Conservation (phyloP, 495 filamentous ascomycete species). For the Poronia punctata region DNA sequence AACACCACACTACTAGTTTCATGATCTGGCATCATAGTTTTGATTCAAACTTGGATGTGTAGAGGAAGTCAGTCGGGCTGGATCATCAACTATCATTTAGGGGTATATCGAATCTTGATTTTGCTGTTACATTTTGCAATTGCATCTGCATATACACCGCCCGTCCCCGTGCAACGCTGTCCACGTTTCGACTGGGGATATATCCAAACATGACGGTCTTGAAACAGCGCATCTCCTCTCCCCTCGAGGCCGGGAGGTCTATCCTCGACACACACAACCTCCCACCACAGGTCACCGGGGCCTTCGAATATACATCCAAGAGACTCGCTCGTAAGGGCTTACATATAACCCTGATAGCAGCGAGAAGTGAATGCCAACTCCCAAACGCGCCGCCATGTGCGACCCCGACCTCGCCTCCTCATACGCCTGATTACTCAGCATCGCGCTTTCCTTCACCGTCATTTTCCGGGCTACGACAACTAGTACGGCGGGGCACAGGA, state of each 20-base stretch:
- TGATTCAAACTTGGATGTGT: too few species aligned
- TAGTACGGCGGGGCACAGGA: slow-evolving; percentile 30
- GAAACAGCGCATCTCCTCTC: slow-evolving; percentile 46
- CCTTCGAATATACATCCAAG: slow-evolving; percentile 46
- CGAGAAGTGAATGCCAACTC: slow-evolving; percentile 43
- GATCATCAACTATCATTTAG: too few species aligned
- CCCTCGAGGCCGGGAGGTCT: slow-evolving; percentile 47
- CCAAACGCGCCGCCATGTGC: slow-evolving; percentile 21
- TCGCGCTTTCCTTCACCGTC: slow-evolving; percentile 21
- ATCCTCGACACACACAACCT: slow-evolving; percentile 42
- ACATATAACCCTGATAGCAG: slow-evolving; percentile 42
- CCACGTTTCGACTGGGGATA: neutral
- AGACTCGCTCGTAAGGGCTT: slow-evolving; percentile 39
- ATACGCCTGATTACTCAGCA: slow-evolving; percentile 13
- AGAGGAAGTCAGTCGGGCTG: too few species aligned
- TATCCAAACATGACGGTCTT: slow-evolving; percentile 22
- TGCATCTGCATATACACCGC: too few species aligned
- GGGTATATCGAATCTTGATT: too few species aligned
- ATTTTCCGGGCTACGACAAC: slow-evolving; percentile 31
- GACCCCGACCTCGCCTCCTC: slow-evolving; percentile 22
- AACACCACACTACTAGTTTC: too few species aligned
- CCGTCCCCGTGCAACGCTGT: too few species aligned
- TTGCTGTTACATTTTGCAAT: too few species aligned
- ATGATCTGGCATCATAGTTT: too few species aligned
- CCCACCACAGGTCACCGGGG: slow-evolving; percentile 33